A percentile compares a stretch with the other conserved stretches of the same genome.
Evolutionary conservation across 495 filamentous ascomycete species (phyloP).

Genomic region (Monascus purpureus): DNA sequence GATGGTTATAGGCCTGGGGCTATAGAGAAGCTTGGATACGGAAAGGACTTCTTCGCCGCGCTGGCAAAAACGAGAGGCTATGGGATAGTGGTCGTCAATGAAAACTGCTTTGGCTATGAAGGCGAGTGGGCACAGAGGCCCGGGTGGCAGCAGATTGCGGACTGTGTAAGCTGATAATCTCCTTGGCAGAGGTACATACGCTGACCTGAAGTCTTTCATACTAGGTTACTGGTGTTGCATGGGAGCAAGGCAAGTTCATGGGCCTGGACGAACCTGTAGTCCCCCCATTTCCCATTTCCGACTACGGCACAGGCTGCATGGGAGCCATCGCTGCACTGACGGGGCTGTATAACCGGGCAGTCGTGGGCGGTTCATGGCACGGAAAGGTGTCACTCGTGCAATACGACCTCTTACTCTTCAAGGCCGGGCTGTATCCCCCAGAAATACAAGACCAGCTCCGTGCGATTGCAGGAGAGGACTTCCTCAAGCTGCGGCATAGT

Average conservation of each 20-base stretch:
- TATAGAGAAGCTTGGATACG: conserved; percentile 51
- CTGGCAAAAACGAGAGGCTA: conserved; percentile 40
- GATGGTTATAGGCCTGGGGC: conserved; percentile 58
- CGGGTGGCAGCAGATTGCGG: conserved; percentile 45
- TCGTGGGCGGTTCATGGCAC: conserved; percentile 48
- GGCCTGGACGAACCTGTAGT: conserved; percentile 55
- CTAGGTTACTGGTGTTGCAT: conserved; percentile 50
- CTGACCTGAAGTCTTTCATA: conserved; percentile 10
- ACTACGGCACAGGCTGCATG: conserved; percentile 63
- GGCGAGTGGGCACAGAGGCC: conserved; percentile 33
- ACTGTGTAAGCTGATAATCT: conserved; percentile 37
- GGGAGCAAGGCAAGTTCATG: conserved; percentile 64
- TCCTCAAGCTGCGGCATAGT: conserved; percentile 51
- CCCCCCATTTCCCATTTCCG: conserved; percentile 68
- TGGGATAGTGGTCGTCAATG: conserved; percentile 54
- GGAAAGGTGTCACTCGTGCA: conserved; percentile 50
- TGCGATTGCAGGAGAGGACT: conserved; percentile 37
- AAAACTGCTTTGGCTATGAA: conserved; percentile 58
- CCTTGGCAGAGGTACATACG: conserved; percentile 11
- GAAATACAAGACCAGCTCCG: conserved; percentile 43
- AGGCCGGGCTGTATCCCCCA: conserved; percentile 43
- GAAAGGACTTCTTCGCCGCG: conserved; percentile 33
- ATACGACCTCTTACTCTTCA: conserved; percentile 56
- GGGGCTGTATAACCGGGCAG: conserved; percentile 48
- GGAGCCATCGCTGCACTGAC: conserved; percentile 49